Percentiles rank a stretch among this genome's conserved stretches.
These are phyloP conservation scores for Ophryocystis elektroscirrha DNA, from an alignment of 169 alveolate species.

Conservation along the genomic window DNA sequence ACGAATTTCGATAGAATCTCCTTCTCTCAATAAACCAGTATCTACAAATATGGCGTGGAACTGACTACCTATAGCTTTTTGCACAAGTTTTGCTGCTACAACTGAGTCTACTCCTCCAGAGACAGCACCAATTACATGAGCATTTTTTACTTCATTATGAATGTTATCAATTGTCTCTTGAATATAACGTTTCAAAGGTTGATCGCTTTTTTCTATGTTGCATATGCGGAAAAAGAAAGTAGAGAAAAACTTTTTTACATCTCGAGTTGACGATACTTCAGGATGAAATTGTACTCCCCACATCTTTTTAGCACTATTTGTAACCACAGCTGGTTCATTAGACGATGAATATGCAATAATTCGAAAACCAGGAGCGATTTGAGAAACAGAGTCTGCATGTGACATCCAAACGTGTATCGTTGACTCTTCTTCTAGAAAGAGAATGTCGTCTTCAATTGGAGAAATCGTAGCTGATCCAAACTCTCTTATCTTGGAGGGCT, in stretches of 20 bases:
- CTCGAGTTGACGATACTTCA: too few relatives aligned
- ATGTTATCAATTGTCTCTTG: neutral
- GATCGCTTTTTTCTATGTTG: neutral
- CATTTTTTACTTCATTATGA: neutral
- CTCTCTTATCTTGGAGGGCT: slow-evolving; percentile 11
- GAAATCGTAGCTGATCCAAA: slow-evolving; percentile 12
- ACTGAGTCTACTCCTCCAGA: slow-evolving; percentile 34
- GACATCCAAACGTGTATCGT: neutral
- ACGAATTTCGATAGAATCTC: slow-evolving; percentile 15
- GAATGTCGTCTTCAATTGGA: neutral
- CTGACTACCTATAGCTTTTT: slow-evolving; percentile 21
- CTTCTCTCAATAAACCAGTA: slow-evolving; percentile 32
- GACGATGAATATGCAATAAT: neutral
- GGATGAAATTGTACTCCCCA: neutral
- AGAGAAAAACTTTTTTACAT: too few relatives aligned
- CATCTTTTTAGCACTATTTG: neutral
- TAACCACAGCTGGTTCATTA: neutral
- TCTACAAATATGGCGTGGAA: slow-evolving; percentile 30
- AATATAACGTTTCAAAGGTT: too few relatives aligned
- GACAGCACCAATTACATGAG: slow-evolving; percentile 24
- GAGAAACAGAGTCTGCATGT: neutral
- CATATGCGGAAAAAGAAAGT: too few relatives aligned
- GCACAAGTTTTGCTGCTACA: slow-evolving; percentile 25
- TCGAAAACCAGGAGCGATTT: neutral
- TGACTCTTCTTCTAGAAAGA: neutral